A percentile compares a stretch with the other conserved stretches of the same genome.
Evolutionary conservation across 768 basidiomycete genomes (phyloP).

Genomic region (Lactarius pseudohatsudake): DNA sequence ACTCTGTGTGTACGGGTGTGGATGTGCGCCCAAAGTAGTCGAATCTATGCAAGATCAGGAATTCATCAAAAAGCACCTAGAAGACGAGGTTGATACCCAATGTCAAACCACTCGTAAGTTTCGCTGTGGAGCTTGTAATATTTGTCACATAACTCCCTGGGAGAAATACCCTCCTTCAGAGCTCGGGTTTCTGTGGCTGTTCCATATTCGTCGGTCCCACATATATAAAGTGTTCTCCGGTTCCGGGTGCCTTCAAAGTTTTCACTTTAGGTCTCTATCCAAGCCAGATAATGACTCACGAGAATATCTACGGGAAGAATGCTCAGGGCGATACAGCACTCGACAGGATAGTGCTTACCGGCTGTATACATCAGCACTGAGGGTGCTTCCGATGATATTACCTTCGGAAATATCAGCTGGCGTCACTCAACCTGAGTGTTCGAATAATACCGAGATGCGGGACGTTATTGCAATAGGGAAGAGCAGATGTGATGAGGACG

Average conservation of each 20-base stretch:
- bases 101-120: slow-evolving; percentile 97
- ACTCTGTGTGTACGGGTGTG: slow-evolving; percentile 87
- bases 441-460: slow-evolving; percentile 78
- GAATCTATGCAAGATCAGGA: slow-evolving; percentile 53
- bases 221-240: slow-evolving; percentile 88
- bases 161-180: slow-evolving; percentile 79
- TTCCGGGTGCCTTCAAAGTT: slow-evolving; percentile 63
- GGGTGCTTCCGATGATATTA: slow-evolving; percentile 91
- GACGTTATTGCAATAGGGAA: slow-evolving; percentile 97
- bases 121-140: slow-evolving; percentile 86
- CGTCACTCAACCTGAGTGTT: slow-evolving; percentile 16
- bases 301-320: slow-evolving; percentile 48
- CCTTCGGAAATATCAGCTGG: slow-evolving; percentile 41
- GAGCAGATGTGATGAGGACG: slow-evolving; percentile 88
- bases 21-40: slow-evolving; percentile 97
- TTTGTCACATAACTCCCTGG: slow-evolving; percentile 83
- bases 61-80: not conserved
- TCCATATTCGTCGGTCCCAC: slow-evolving; percentile 99
- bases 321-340: slow-evolving; percentile 15
- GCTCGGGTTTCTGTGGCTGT: slow-evolving; percentile 99
- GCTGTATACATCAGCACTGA: slow-evolving; percentile 97
- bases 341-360: slow-evolving; percentile 55
- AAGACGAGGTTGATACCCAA: slow-evolving; percentile 55
- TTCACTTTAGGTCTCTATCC: slow-evolving; percentile 16
- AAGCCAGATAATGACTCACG: slow-evolving; percentile 42